Conservation (phyloP, 495 filamentous ascomycete genomes). For the Penicillium canariense region DNA sequence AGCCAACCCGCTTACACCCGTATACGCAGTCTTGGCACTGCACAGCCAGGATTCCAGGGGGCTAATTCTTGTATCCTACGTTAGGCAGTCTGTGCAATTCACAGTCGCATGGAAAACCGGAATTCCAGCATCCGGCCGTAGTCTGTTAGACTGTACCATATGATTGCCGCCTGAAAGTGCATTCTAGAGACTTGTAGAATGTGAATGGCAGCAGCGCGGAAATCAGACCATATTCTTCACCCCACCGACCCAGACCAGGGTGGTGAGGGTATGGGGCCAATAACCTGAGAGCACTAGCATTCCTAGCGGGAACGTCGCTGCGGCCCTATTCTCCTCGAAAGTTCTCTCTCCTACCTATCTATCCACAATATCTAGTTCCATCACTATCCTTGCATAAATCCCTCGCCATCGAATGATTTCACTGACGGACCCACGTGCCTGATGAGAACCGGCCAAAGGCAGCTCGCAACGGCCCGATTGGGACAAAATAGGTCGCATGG, state of each 20-base stretch:
- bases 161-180: neutral
- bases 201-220: neutral
- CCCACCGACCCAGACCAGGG: too few species aligned
- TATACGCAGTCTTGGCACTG: neutral
- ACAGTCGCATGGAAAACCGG: neutral
- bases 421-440: neutral
- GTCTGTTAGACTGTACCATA: neutral
- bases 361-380: neutral
- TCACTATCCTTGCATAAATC: neutral
- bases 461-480: neutral
- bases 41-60: constrained; percentile 10
- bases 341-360: too few species aligned
- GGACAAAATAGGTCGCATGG: neutral
- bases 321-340: neutral
- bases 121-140: neutral
- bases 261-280: neutral
- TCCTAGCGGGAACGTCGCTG: neutral
- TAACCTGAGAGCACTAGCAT: neutral
- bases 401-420: neutral
- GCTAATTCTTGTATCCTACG: neutral
- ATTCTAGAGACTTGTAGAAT: neutral
- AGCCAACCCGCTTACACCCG: neutral
- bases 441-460: neutral
- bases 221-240: neutral
- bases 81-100: neutral